Conservation (phyloP, 2,329 filamentous ascomycete species). For the Pleurostoma richardsiae region DNA sequence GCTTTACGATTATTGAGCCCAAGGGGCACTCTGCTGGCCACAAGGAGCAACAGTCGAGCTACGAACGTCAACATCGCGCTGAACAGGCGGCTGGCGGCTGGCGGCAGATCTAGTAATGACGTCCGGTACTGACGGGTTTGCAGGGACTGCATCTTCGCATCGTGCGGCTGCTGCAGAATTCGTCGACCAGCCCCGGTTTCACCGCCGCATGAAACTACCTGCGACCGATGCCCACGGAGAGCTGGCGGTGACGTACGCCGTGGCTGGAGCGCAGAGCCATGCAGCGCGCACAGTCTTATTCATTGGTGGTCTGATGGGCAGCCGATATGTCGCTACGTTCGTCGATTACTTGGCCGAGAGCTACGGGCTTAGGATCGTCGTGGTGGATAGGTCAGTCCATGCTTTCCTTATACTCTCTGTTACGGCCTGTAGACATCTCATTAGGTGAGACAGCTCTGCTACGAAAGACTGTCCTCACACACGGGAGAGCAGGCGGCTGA, state of each 20-base stretch:
- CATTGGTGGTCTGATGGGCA: constrained; percentile 30
- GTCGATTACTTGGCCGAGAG: constrained; percentile 21
- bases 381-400: constrained; percentile 27
- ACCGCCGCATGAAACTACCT: constrained; percentile 6
- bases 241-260: constrained; percentile 6
- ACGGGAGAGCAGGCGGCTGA: background rate
- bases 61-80: no score
- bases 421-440: background rate
- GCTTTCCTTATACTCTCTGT: background rate
- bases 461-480: background rate
- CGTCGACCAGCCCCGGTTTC: background rate
- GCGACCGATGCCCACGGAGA: constrained; percentile 5
- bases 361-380: constrained; percentile 27
- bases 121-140: background rate
- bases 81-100: background rate
- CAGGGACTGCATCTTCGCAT: background rate
- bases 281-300: constrained; percentile 24
- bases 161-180: background rate
- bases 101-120: background rate
- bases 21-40: no score
- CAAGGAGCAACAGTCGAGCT: no score
- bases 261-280: background rate
- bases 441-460: background rate
- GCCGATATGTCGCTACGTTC: constrained; percentile 19
- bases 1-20: no score